phyloP scores from a whole-genome alignment of 441 rosid genomes.

The Biscutella laevigata region DNA sequence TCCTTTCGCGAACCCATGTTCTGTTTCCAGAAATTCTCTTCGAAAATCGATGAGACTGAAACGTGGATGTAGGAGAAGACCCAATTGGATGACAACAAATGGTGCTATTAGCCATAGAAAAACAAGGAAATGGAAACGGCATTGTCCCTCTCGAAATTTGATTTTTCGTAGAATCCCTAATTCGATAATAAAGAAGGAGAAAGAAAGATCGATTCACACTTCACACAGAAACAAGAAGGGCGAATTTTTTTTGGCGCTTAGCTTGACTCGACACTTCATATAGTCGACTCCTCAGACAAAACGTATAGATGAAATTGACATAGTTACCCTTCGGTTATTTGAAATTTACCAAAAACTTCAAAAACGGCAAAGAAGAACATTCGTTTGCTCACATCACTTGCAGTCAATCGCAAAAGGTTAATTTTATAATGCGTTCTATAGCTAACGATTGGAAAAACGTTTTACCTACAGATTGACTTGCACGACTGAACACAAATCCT shows the following conservation, averaged over 20 bases:
- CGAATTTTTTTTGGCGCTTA: not conserved
- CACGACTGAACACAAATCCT: slow-evolving; percentile 9
- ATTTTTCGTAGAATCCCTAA: not conserved
- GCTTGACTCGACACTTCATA: too few species aligned
- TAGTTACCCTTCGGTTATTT: too few species aligned
- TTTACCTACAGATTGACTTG: slow-evolving; percentile 7
- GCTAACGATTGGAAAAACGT: not conserved
- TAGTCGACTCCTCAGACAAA: too few species aligned
- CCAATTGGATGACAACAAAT: not conserved
- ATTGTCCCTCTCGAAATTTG: not conserved
- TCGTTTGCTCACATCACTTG: too few species aligned
- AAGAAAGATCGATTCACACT: not conserved
- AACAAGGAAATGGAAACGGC: not conserved
- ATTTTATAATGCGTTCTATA: not conserved
- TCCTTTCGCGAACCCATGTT: slow-evolving; percentile 18
- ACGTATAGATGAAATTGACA: too few species aligned
- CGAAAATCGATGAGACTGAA: slow-evolving; percentile 1
- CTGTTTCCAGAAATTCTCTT: not conserved
- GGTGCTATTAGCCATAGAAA: not conserved
- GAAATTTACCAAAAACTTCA: too few species aligned
- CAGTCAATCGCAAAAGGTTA: too few species aligned
- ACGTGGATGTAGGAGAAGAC: slow-evolving; percentile 20
- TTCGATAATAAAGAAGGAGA: not conserved
- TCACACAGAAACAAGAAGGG: not conserved
- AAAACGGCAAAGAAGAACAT: too few species aligned